A percentile compares a stretch with the other conserved stretches of the same genome.
phyloP scores from a whole-genome alignment of 345 rosid species.

The Lagerstroemia speciosa region DNA sequence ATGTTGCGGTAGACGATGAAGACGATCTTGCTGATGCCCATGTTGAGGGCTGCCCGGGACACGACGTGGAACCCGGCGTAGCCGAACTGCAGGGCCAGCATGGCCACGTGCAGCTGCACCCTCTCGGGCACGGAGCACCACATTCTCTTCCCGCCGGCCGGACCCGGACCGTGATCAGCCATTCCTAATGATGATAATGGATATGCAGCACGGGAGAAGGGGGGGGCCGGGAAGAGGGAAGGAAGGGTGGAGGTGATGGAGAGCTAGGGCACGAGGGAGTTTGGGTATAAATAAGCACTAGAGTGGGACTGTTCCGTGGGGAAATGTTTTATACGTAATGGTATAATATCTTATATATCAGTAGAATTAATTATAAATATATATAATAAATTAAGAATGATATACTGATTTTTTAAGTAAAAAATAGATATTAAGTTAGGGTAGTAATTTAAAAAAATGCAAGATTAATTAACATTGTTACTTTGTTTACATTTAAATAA shows the following conservation, averaged over 20 bases:
- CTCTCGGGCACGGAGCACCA: conserved; percentile 75
- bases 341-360: too few relatives aligned
- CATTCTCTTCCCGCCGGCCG: conserved; percentile 29
- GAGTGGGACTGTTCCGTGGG: too few relatives aligned
- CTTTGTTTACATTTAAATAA: too few relatives aligned
- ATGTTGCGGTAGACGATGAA: conserved; percentile 92
- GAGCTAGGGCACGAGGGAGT: too few relatives aligned
- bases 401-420: too few relatives aligned
- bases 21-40: conserved; percentile 93
- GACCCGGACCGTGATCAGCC: conserved; percentile 49
- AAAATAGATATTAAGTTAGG: too few relatives aligned
- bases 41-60: conserved; percentile 94
- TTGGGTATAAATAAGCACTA: too few relatives aligned
- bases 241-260: not conserved
- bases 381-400: too few relatives aligned
- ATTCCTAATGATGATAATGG: conserved; percentile 13
- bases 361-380: too few relatives aligned
- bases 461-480: too few relatives aligned
- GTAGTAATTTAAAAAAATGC: too few relatives aligned
- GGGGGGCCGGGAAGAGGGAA: conserved; percentile 14
- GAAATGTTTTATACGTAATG: too few relatives aligned
- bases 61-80: conserved; percentile 97
- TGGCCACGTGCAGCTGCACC: conserved; percentile 84
- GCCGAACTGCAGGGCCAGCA: conserved; percentile 93
- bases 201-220: not conserved